Percentiles rank a stretch among this genome's conserved stretches.
Conservation (phyloP, 345 rosid species). For the Lagerstroemia speciosa region DNA sequence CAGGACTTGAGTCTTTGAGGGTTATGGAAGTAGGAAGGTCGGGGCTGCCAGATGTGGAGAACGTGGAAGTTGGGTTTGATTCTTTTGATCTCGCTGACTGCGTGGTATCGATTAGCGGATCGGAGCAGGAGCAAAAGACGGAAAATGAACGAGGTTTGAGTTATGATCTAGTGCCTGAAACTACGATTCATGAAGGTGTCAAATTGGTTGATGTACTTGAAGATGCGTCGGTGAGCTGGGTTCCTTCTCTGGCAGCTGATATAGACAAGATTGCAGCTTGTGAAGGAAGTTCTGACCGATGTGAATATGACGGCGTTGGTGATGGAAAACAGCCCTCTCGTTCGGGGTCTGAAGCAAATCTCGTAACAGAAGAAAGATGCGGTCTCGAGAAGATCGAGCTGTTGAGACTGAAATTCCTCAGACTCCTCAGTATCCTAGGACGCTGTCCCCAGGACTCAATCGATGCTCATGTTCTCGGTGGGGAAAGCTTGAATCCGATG, state of each 20-base stretch:
- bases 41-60: background rate
- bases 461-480: constrained; percentile 36
- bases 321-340: constrained; percentile 18
- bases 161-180: background rate
- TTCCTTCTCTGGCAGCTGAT: background rate
- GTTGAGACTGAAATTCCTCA: constrained; percentile 47
- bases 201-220: background rate
- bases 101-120: background rate
- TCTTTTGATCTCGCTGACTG: background rate
- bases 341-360: constrained; percentile 18
- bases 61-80: background rate
- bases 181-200: background rate
- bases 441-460: constrained; percentile 32
- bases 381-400: constrained; percentile 34
- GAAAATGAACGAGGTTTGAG: background rate
- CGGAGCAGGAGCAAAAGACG: background rate
- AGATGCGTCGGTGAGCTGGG: background rate
- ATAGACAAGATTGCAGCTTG: background rate
- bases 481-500: constrained; percentile 16
- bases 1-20: background rate
- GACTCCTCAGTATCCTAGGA: constrained; percentile 38
- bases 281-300: background rate
- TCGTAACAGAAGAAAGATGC: constrained; percentile 37
- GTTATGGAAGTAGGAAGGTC: background rate
- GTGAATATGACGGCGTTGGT: constrained; percentile 4